phyloP scores from a whole-genome alignment of 2,329 filamentous ascomycete genomes.

The Talaromyces sp. region DNA sequence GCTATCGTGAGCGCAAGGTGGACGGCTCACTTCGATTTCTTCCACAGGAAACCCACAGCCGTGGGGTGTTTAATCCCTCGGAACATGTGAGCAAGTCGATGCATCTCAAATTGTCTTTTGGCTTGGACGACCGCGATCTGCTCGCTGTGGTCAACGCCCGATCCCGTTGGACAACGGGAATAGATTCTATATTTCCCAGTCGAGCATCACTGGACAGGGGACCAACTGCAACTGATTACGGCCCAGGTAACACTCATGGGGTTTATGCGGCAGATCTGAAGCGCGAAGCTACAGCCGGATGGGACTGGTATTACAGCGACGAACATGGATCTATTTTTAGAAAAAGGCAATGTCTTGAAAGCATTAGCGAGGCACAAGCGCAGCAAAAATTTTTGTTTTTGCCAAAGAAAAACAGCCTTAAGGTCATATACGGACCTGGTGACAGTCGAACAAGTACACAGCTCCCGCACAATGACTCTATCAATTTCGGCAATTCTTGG shows the following conservation, averaged over 20 bases:
- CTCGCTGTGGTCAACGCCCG: constrained; percentile 42
- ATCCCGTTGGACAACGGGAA: constrained; percentile 42
- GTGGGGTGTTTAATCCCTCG: constrained; percentile 30
- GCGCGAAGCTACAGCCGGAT: constrained; percentile 41
- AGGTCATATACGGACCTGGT: constrained; percentile 47
- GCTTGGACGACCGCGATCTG: constrained; percentile 46
- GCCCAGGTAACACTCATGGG: constrained; percentile 39
- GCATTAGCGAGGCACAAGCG: constrained; percentile 32
- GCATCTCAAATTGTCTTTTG: constrained; percentile 47
- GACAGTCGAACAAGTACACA: constrained; percentile 38
- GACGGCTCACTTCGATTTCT: constrained; percentile 16
- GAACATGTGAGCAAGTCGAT: constrained; percentile 36
- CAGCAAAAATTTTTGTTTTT: constrained; percentile 36
- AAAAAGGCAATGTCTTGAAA: constrained; percentile 33
- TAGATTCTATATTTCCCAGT: constrained; percentile 48
- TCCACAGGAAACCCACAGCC: constrained; percentile 26
- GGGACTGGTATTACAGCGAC: constrained; percentile 49
- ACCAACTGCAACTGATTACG: constrained; percentile 25
- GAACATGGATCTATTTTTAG: constrained; percentile 37
- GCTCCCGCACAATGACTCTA: constrained; percentile 34
- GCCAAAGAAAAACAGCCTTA: constrained; percentile 26
- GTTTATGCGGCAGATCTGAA: constrained; percentile 34
- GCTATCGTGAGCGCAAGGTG: constrained; percentile 12
- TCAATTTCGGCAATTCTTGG: constrained; percentile 45
- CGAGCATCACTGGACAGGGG: constrained; percentile 29